phyloP scores from a whole-genome alignment of 805 yeast genomes.

The Candida suzukii region DNA sequence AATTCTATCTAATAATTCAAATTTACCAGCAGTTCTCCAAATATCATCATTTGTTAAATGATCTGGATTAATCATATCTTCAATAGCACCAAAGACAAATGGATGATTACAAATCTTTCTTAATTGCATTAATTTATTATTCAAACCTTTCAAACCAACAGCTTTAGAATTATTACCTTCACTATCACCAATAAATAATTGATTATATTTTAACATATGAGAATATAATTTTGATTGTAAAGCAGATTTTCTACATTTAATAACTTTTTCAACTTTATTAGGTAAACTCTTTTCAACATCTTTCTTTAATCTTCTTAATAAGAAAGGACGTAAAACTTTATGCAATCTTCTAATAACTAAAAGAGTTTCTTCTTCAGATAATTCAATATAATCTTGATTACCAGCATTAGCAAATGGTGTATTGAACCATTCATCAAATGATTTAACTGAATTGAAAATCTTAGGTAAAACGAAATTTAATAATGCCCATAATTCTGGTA shows the following conservation, averaged over 20 bases:
- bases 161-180: conserved; percentile 48
- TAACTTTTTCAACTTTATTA: conserved; percentile 74
- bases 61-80: conserved; percentile 57
- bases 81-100: conserved; percentile 79
- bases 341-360: conserved; percentile 80
- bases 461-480: conserved; percentile 77
- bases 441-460: conserved; percentile 77
- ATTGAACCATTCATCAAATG: conserved; percentile 86
- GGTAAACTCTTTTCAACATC: conserved; percentile 86
- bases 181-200: conserved; percentile 55
- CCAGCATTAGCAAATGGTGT: conserved; percentile 87
- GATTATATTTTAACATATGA: conserved; percentile 70
- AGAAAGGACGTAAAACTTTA: conserved; percentile 79
- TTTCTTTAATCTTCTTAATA: conserved; percentile 74
- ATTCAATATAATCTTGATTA: conserved; percentile 68
- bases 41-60: conserved; percentile 57
- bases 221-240: conserved; percentile 64
- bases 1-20: conserved; percentile 68
- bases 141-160: conserved; percentile 63
- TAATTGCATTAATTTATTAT: conserved; percentile 79
- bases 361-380: conserved; percentile 81
- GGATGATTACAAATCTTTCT: conserved; percentile 86
- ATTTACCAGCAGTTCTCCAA: conserved; percentile 76
- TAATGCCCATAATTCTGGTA: conserved; percentile 83
- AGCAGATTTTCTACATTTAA: conserved; percentile 72